A percentile compares a stretch with the other conserved stretches of the same genome.
Conservation (phyloP, 2,329 filamentous ascomycete species). For the Dryadomyces sulphureus region DNA sequence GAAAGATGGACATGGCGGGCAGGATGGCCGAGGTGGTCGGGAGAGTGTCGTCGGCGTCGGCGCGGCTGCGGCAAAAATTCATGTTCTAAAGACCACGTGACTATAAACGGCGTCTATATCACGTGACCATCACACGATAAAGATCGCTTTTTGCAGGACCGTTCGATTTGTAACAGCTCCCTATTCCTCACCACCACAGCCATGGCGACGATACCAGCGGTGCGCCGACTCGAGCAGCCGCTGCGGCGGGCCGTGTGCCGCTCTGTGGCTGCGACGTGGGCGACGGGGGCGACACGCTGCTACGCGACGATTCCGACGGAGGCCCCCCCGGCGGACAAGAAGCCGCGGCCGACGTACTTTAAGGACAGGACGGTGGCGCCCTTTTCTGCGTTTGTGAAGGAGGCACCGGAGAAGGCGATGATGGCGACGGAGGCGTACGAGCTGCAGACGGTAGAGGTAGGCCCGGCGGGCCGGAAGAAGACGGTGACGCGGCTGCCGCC, state of each 20-base stretch:
- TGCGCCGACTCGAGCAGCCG: constrained; percentile 5
- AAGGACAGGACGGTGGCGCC: constrained; percentile 42
- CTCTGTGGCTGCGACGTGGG: constrained; percentile 4
- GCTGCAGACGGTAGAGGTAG: constrained; percentile 48
- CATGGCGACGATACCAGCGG: constrained; percentile 5
- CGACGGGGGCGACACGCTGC: neutral
- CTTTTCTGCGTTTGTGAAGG: constrained; percentile 42
- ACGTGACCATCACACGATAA: neutral
- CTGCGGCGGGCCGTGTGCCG: constrained; percentile 6
- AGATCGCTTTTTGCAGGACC: neutral
- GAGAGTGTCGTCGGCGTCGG: neutral
- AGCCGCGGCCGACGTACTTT: constrained; percentile 37
- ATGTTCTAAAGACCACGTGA: neutral
- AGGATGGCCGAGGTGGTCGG: neutral
- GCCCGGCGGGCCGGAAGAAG: constrained; percentile 44
- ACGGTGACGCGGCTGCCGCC: constrained; percentile 65
- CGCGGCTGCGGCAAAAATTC: neutral
- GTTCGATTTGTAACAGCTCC: neutral
- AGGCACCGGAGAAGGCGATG: constrained; percentile 24
- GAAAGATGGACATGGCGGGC: constrained; percentile 64
- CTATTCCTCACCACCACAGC: no score
- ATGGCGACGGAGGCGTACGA: constrained; percentile 40
- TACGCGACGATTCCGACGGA: neutral
- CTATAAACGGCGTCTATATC: neutral
- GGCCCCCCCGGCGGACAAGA: constrained; percentile 1